Conservation (phyloP, 371 early-diverging fungal genomes). For the Apophysomyces elegans region DNA sequence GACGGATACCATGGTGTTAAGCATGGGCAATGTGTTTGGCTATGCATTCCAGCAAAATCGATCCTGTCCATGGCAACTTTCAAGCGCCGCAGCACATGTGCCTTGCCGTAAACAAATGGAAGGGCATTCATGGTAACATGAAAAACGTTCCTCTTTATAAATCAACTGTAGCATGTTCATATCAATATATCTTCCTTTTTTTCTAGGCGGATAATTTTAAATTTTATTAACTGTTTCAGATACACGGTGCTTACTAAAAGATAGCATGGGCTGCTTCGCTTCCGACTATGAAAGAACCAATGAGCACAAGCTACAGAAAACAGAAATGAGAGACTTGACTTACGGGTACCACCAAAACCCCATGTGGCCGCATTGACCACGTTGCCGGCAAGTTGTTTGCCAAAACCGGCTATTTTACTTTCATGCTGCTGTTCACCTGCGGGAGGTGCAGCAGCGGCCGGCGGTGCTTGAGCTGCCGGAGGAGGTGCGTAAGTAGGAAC, state of each 20-base stretch:
- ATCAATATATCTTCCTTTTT: too few species aligned
- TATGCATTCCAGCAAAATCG: too few species aligned
- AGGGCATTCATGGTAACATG: too few species aligned
- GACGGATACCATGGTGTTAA: too few species aligned
- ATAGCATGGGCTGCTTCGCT: constrained; percentile 34
- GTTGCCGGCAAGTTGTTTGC: constrained; percentile 33
- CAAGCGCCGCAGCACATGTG: too few species aligned
- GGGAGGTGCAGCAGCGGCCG: constrained; percentile 19
- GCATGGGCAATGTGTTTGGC: too few species aligned
- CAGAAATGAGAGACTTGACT: constrained; percentile 12
- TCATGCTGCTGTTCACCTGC: constrained; percentile 21
- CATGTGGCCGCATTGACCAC: constrained; percentile 43
- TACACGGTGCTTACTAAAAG: constrained; percentile 18
- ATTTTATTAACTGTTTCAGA: too few species aligned
- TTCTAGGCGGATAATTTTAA: too few species aligned
- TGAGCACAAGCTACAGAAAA: not conserved
- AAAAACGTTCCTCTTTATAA: too few species aligned
- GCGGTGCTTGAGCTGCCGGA: constrained; percentile 17
- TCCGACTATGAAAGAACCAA: constrained; percentile 30
- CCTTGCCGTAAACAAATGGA: too few species aligned
- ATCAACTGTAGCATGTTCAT: too few species aligned
- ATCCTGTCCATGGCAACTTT: too few species aligned
- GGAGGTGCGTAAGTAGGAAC: constrained; percentile 3
- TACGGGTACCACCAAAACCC: constrained; percentile 53
- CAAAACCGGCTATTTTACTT: constrained; percentile 24